Percentiles rank a stretch among this genome's conserved stretches.
Conservation (phyloP, 1,284 basidiomycete genomes). For the Ustanciosporium gigantosporum region DNA sequence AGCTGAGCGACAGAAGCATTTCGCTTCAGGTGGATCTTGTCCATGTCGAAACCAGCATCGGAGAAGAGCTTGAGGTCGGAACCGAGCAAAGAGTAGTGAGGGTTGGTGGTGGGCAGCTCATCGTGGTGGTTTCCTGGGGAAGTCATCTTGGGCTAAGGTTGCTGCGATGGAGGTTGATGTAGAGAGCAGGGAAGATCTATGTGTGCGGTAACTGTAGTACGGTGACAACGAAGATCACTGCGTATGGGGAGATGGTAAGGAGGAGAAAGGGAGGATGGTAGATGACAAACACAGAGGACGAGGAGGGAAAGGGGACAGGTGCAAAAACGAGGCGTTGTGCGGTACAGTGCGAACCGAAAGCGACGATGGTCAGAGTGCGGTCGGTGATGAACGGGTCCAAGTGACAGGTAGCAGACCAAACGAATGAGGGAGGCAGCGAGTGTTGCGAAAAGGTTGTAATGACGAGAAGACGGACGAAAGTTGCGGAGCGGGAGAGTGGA, state of each 20-base stretch:
- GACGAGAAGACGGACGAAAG: no score
- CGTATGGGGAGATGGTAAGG: neutral
- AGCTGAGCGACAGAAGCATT: slow-evolving; percentile 93
- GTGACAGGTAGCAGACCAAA: no score
- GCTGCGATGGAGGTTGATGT: neutral
- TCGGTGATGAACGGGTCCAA: no score
- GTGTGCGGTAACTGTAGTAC: neutral
- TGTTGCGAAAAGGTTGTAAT: no score
- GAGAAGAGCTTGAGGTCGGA: slow-evolving; percentile 96
- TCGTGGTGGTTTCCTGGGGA: slow-evolving; percentile 61
- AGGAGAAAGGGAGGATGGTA: neutral
- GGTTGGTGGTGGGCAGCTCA: slow-evolving; percentile 51
- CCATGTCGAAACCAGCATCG: slow-evolving; percentile 98
- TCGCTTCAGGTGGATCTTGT: slow-evolving; percentile 69
- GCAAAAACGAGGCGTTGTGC: no score
- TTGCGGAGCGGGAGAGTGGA: no score
- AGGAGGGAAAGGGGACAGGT: no score
- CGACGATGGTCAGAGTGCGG: no score
- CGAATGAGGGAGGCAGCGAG: no score
- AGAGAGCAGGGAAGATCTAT: neutral
- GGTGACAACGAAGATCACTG: neutral
- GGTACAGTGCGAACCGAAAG: no score
- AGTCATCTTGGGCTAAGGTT: slow-evolving; percentile 43
- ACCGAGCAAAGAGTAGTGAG: slow-evolving; percentile 52
- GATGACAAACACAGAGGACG: no score